Conservation (phyloP, 108 stramenopile genomes). For the Cyclotella baltica region DNA sequence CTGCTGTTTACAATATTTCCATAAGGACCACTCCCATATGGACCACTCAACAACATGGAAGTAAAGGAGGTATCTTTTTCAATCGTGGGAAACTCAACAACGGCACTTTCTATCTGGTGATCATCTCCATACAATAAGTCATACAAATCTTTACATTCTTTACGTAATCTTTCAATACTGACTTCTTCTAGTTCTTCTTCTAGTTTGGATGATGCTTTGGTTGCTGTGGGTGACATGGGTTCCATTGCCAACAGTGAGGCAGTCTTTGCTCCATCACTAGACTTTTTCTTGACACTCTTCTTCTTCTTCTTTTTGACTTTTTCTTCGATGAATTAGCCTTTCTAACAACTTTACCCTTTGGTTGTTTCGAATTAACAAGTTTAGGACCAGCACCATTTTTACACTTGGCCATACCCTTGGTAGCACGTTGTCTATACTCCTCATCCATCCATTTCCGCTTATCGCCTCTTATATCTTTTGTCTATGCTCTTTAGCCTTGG, state of each 20-base stretch:
- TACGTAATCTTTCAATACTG: slow-evolving; percentile 64
- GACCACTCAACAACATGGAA: slow-evolving; percentile 1
- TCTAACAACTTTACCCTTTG: slow-evolving; percentile 38
- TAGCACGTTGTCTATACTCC: slow-evolving; percentile 71
- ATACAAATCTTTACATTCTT: slow-evolving; percentile 85
- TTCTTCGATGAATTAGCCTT: slow-evolving; percentile 13
- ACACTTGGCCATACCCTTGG: slow-evolving; percentile 63
- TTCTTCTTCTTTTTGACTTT: slow-evolving; percentile 31
- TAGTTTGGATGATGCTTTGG: neutral
- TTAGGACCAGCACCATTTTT: slow-evolving; percentile 22
- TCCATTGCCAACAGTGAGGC: slow-evolving; percentile 10
- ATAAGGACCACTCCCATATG: too few relatives aligned
- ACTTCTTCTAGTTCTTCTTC: slow-evolving; percentile 64
- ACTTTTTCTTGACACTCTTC: slow-evolving; percentile 28
- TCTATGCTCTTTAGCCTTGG: too few relatives aligned
- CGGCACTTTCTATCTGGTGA: slow-evolving; percentile 27
- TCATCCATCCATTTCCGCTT: slow-evolving; percentile 84
- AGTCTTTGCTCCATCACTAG: neutral
- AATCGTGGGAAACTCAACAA: slow-evolving; percentile 6
- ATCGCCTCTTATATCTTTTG: slow-evolving; percentile 84
- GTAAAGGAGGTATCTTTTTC: slow-evolving; percentile 1
- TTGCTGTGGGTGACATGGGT: slow-evolving; percentile 13
- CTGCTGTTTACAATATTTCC: too few relatives aligned
- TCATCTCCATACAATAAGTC: slow-evolving; percentile 86
- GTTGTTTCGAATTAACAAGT: slow-evolving; percentile 19